Evolutionary conservation across 768 basidiomycete genomes (phyloP).

Genomic region (Pleurotus tuber-regium): DNA sequence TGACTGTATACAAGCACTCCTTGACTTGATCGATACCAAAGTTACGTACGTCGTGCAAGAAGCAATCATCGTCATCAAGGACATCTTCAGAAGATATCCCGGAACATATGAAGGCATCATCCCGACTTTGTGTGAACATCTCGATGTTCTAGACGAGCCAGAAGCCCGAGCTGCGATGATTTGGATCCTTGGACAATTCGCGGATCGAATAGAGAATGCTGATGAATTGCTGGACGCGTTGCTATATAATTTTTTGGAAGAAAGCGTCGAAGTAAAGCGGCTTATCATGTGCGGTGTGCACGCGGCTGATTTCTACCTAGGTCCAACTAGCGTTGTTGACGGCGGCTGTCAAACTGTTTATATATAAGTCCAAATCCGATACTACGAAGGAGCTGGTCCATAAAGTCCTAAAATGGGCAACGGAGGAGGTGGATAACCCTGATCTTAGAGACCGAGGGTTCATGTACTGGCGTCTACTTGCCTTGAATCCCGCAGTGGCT

Average conservation of each 20-base stretch:
- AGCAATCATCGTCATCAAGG: conserved; percentile 95
- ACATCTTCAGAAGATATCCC: conserved; percentile 96
- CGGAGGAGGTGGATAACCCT: conserved; percentile 97
- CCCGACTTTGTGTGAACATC: conserved; percentile 86
- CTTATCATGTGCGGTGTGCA: neutral
- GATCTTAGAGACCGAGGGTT: conserved; percentile 96
- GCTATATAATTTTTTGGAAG: conserved; percentile 85
- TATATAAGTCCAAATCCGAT: conserved; percentile 82
- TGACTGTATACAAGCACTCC: conserved; percentile 82
- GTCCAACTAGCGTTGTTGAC: conserved; percentile 95
- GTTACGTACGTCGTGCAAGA: conserved; percentile 97
- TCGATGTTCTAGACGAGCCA: conserved; percentile 91
- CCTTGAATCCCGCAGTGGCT: conserved; percentile 86
- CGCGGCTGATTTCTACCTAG: conserved; percentile 34
- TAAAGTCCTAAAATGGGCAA: conserved; percentile 95
- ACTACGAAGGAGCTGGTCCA: conserved; percentile 87
- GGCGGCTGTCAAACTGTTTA: conserved; percentile 93
- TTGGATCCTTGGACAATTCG: conserved; percentile 97
- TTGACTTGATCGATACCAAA: conserved; percentile 88
- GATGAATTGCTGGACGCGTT: conserved; percentile 95
- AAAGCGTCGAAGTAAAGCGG: conserved; percentile 82
- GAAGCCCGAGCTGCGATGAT: conserved; percentile 97
- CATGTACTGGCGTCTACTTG: conserved; percentile 99
- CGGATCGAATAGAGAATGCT: conserved; percentile 92
- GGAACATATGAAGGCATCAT: conserved; percentile 97